These are phyloP conservation scores for Teunomyces gatunensis DNA, from an alignment of 805 yeast genomes.

Conservation along the genomic window DNA sequence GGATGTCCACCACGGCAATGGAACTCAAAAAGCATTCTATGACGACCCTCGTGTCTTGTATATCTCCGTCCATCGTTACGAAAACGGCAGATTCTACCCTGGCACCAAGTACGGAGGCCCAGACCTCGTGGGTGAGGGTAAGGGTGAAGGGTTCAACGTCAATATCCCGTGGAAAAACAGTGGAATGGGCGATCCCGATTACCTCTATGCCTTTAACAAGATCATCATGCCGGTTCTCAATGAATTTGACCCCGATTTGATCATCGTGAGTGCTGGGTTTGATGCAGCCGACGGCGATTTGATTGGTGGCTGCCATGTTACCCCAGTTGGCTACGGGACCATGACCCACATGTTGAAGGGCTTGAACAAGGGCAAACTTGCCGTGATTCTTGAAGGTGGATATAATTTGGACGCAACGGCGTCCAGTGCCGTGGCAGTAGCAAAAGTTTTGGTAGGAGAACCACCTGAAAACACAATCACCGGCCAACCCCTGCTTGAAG, in stretches of 20 bases:
- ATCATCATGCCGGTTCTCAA: conserved; percentile 84
- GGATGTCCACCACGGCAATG: conserved; percentile 99
- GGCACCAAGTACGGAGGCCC: conserved; percentile 85
- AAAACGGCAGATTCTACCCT: conserved; percentile 89
- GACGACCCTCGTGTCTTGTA: conserved; percentile 89
- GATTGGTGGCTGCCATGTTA: conserved; percentile 92
- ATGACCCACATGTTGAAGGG: conserved; percentile 91
- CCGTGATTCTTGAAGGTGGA: conserved; percentile 95
- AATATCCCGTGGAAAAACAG: conserved; percentile 92
- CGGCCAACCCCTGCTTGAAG: conserved; percentile 67
- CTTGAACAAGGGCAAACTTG: conserved; percentile 81
- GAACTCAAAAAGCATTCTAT: conserved; percentile 90
- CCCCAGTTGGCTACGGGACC: conserved; percentile 94
- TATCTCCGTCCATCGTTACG: conserved; percentile 89
- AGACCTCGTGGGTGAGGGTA: conserved; percentile 78
- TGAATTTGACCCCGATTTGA: conserved; percentile 91
- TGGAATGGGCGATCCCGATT: conserved; percentile 95
- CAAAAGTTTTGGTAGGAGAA: conserved; percentile 89
- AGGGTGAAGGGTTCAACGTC: conserved; percentile 82
- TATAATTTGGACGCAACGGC: conserved; percentile 91
- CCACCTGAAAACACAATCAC: conserved; percentile 81
- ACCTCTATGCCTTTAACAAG: conserved; percentile 83
- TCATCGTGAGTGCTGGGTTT: conserved; percentile 91
- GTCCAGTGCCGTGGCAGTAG: conserved; percentile 85
- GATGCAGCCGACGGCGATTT: conserved; percentile 99